Conservation (phyloP, 208 protist species). For the Trypanosoma conorhini region DNA sequence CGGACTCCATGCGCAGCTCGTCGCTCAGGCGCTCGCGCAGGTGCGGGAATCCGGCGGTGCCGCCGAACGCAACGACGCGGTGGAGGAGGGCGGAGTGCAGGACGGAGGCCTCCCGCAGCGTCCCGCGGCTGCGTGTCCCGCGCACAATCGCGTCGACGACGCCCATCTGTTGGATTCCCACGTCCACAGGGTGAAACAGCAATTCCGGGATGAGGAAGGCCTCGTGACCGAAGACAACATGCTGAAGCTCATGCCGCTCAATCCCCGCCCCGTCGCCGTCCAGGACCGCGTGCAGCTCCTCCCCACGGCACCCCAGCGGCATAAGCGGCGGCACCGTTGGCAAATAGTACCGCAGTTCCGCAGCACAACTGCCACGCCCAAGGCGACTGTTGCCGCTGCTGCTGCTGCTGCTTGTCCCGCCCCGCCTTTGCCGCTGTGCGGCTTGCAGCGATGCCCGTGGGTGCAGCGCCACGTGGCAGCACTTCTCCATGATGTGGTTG, state of each 20-base stretch:
- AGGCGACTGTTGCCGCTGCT: background rate
- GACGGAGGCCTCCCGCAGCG: constrained; percentile 37
- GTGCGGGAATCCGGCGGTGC: constrained; percentile 36
- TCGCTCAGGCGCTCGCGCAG: constrained; percentile 41
- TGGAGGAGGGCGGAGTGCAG: constrained; percentile 40
- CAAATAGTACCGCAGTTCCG: constrained; percentile 56
- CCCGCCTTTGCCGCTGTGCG: constrained; percentile 8
- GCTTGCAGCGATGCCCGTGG: constrained; percentile 8
- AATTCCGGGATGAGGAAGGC: constrained; percentile 78
- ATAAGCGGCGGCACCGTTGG: constrained; percentile 67
- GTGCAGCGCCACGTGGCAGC: constrained; percentile 46
- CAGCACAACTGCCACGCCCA: background rate
- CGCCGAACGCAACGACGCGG: constrained; percentile 61
- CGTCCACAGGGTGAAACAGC: constrained; percentile 70
- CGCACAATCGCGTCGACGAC: constrained; percentile 46
- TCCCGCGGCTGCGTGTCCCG: constrained; percentile 43
- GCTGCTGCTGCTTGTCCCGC: background rate
- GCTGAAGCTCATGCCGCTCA: constrained; percentile 29
- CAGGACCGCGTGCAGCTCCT: constrained; percentile 38
- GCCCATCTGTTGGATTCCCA: constrained; percentile 64
- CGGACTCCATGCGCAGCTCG: constrained; percentile 36
- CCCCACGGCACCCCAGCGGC: constrained; percentile 61
- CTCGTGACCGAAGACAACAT: constrained; percentile 61
- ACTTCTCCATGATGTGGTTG: constrained; percentile 80
- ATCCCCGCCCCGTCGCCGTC: constrained; percentile 19